Base-by-base conservation (phyloP, 2,329 filamentous ascomycete species). In the Epichloe scottii region DNA sequence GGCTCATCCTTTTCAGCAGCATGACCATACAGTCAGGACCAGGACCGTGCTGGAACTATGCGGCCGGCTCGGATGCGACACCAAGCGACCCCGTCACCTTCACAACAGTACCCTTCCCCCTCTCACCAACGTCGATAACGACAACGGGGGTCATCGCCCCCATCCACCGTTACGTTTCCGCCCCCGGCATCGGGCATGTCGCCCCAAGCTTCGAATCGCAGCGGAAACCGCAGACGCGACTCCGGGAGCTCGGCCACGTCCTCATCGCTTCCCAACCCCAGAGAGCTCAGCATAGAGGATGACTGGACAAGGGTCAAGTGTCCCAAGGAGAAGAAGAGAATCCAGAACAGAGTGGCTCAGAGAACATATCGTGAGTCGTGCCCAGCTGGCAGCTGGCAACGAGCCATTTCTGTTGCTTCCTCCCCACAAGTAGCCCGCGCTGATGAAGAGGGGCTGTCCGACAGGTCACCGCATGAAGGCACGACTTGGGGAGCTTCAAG, bases 391-490 rank as follows among this genome's bases (percentile, higher is more conserved):
- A 5, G 3, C 3, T 0, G 23, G 23, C 23, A 7, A 10, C 26
- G 8, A 8, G 3, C n/a, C 12, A 2, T 40, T 12, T 10, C 17
- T 21, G 7, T n/a, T 12, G n/a, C 19, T 11, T 10, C 6, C 0
- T n/a, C 14, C 40, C 14, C 3, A 11, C 21, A 3, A 26, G 15
- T 15, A 17, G 41, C 10, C 5, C 6, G 11, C 43, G 15, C 40
- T 50, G 35, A 42, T 21, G 26, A 6, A 19, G n/a, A 21, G n/a
- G 12, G n/a, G 5, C 10, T 26, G 12, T 26, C 26, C 15, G 33
- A 12, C 10, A 64, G 62, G 62, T 38, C 59, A 65, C 42, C 62
- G 62, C 15, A 63, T 65, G 62, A 65, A 65, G 52, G 60, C 58
- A 21, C 56, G 59, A 17, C 58, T 65, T 37, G 60, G 60, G 23